These are phyloP conservation scores for Ophiostoma piceae DNA, from an alignment of 2,329 filamentous ascomycete species.

Conservation along the genomic window DNA sequence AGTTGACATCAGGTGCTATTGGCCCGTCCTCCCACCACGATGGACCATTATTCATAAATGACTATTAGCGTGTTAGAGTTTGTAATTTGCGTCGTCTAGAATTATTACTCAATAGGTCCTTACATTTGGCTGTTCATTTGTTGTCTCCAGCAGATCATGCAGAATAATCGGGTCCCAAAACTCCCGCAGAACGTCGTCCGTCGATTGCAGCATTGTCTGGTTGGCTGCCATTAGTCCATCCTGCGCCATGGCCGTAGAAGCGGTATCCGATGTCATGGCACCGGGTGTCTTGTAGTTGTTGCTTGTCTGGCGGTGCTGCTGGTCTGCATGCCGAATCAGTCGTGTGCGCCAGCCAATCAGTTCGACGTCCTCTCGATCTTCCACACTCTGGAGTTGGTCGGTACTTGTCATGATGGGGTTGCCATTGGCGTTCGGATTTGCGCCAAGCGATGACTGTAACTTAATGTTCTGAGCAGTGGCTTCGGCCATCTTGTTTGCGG, in stretches of 20 bases:
- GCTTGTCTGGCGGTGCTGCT: constrained; percentile 11
- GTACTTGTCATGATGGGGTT: not conserved
- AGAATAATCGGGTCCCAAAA: constrained; percentile 21
- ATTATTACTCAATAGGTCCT: not conserved
- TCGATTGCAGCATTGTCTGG: constrained; percentile 10
- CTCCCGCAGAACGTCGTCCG: constrained; percentile 18
- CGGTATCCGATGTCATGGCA: constrained; percentile 4
- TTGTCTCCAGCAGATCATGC: constrained; percentile 18
- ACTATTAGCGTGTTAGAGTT: not conserved
- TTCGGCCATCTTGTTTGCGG: not conserved
- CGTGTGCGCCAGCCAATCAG: constrained; percentile 23
- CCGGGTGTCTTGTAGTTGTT: not conserved
- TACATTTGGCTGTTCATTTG: constrained; percentile 11
- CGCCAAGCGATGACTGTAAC: not conserved
- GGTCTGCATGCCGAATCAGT: constrained; percentile 17
- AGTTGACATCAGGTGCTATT: not conserved
- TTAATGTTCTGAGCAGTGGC: not conserved
- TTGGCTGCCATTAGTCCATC: not conserved
- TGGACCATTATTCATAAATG: constrained; percentile 16
- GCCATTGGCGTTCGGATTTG: not conserved
- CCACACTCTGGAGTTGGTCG: not conserved
- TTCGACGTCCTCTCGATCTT: constrained; percentile 17
- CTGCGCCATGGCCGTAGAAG: not conserved
- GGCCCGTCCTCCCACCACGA: constrained; percentile 18
- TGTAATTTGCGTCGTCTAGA: not conserved